A percentile compares a stretch with the other conserved stretches of the same genome.
Evolutionary conservation across 2,329 filamentous ascomycete species (phyloP).

Genomic region (Lecanicillium sp.): DNA sequence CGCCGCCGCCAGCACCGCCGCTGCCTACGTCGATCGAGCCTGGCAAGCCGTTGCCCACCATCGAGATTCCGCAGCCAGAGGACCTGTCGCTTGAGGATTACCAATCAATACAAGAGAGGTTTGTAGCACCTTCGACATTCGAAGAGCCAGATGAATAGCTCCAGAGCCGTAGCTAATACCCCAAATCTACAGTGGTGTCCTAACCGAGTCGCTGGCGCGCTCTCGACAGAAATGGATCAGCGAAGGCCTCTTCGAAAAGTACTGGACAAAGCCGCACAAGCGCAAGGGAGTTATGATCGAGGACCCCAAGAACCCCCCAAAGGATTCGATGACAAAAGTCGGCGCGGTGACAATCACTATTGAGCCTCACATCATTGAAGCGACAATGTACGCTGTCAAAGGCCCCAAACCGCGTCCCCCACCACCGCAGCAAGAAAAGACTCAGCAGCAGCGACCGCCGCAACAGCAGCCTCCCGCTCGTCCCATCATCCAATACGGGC

Average conservation of each 20-base stretch:
- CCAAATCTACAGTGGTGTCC: slow-evolving; percentile 51
- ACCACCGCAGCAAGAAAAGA: slow-evolving; percentile 13
- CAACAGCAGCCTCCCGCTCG: slow-evolving; percentile 17
- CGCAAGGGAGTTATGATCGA: slow-evolving; percentile 57
- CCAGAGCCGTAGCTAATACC: slow-evolving; percentile 13
- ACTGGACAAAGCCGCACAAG: slow-evolving; percentile 66
- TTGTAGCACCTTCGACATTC: slow-evolving; percentile 14
- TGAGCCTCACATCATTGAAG: slow-evolving; percentile 73
- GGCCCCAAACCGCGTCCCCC: slow-evolving; percentile 43
- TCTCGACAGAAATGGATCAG: slow-evolving; percentile 67
- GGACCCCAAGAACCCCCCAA: slow-evolving; percentile 57
- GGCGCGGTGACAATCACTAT: slow-evolving; percentile 67
- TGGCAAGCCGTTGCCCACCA: slow-evolving; percentile 62
- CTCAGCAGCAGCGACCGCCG: slow-evolving; percentile 17
- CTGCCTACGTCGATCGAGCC: slow-evolving; percentile 56
- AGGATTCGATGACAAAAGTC: slow-evolving; percentile 64
- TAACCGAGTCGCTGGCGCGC: slow-evolving; percentile 63
- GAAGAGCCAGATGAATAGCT: neutral
- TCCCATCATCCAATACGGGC: slow-evolving; percentile 58
- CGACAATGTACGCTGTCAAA: slow-evolving; percentile 64
- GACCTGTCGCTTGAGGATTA: slow-evolving; percentile 58
- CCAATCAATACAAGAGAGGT: slow-evolving; percentile 68
- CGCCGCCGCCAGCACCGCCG: slow-evolving; percentile 27
- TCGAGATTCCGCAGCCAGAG: slow-evolving; percentile 57
- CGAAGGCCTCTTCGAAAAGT: slow-evolving; percentile 67